phyloP scores from a whole-genome alignment of 2,329 filamentous ascomycete species.

The Gliomastix tumulicola region DNA sequence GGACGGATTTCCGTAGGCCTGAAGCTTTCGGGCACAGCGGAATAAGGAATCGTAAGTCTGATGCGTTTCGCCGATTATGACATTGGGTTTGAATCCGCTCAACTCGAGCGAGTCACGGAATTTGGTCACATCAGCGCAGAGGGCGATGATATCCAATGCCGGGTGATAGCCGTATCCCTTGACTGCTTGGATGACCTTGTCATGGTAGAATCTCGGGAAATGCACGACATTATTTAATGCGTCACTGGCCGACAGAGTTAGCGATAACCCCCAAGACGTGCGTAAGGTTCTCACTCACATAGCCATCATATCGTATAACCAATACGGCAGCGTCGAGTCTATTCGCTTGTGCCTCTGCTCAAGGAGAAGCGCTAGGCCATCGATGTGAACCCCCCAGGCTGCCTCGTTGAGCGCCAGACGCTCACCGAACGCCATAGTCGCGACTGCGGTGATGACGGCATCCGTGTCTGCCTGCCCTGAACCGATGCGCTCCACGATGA shows the following conservation, averaged over 20 bases:
- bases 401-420: constrained; percentile 3
- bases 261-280: background rate
- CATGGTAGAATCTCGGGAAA: background rate
- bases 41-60: background rate
- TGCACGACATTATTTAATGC: background rate
- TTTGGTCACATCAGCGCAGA: background rate
- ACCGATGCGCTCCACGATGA: background rate
- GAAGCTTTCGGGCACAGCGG: background rate
- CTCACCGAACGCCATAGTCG: constrained; percentile 5
- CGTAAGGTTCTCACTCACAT: background rate
- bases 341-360: background rate
- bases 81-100: background rate
- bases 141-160: background rate
- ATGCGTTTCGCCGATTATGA: background rate
- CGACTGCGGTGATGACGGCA: background rate
- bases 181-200: background rate
- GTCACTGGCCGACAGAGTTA: background rate
- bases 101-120: background rate
- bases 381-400: constrained; percentile 4
- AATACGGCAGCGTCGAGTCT: background rate
- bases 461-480: constrained; percentile 2
- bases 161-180: background rate
- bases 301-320: background rate
- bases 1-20: background rate
- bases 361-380: constrained; percentile 1